These are phyloP conservation scores for Naganishia randhawae DNA, from an alignment of 768 basidiomycete genomes.

Conservation along the genomic window DNA sequence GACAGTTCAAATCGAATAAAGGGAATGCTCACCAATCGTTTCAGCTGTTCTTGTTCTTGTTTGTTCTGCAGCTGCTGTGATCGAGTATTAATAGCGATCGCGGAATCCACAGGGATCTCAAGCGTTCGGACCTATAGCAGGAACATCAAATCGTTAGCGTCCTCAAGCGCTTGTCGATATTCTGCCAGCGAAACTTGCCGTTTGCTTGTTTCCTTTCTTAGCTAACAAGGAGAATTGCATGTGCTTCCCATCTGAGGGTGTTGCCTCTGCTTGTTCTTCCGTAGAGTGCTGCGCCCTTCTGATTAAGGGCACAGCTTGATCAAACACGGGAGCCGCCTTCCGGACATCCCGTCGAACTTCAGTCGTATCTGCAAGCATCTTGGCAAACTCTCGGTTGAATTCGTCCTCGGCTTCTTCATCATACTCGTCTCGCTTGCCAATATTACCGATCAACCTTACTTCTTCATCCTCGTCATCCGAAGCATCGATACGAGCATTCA, in stretches of 20 bases:
- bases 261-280: slow-evolving; percentile 49
- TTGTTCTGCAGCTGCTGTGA: slow-evolving; percentile 89
- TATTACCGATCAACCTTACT: slow-evolving; percentile 59
- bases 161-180: neutral
- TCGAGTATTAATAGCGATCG: slow-evolving; percentile 83
- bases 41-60: slow-evolving; percentile 94
- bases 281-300: slow-evolving; percentile 54
- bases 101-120: slow-evolving; percentile 78
- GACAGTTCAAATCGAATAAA: neutral
- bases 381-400: slow-evolving; percentile 92
- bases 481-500: slow-evolving; percentile 61
- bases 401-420: slow-evolving; percentile 86
- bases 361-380: slow-evolving; percentile 84
- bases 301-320: slow-evolving; percentile 68
- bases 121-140: slow-evolving; percentile 69
- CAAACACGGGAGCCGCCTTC: slow-evolving; percentile 82
- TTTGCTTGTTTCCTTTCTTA: slow-evolving; percentile 88
- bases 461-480: slow-evolving; percentile 67
- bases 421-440: slow-evolving; percentile 71
- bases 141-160: neutral
- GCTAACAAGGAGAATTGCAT: slow-evolving; percentile 93
- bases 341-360: slow-evolving; percentile 84
- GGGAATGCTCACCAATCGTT: slow-evolving; percentile 65
- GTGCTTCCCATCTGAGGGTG: slow-evolving; percentile 48
- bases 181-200: slow-evolving; percentile 61